These are phyloP conservation scores for Penicillium salamii DNA, from an alignment of 495 filamentous ascomycete genomes.

Conservation along the genomic window DNA sequence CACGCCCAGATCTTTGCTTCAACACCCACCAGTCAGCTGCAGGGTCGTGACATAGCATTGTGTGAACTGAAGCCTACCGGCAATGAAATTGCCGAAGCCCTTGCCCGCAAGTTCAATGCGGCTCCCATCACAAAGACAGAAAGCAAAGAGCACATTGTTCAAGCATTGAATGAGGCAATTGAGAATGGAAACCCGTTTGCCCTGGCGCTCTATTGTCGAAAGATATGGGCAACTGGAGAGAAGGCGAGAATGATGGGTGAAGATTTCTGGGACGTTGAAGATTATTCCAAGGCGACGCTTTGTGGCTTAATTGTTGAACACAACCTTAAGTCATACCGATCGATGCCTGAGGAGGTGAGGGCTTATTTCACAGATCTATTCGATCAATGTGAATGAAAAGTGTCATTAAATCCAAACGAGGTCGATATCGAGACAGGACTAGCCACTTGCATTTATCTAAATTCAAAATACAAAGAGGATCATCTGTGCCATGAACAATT, in stretches of 20 bases:
- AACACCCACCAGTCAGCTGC: slow-evolving; percentile 9
- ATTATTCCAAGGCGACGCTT: not conserved
- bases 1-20: slow-evolving; percentile 17
- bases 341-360: not conserved
- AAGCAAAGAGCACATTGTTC: slow-evolving; percentile 9
- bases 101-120: slow-evolving; percentile 6
- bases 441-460: not conserved
- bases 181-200: not conserved
- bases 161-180: slow-evolving; percentile 5
- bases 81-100: slow-evolving; percentile 8
- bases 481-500: not conserved
- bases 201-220: slow-evolving; percentile 13
- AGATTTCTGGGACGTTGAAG: not conserved
- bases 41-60: slow-evolving; percentile 10
- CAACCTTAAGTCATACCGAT: not conserved
- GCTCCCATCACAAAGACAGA: slow-evolving; percentile 6
- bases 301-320: not conserved
- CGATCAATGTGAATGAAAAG: not conserved
- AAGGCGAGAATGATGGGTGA: slow-evolving; percentile 2
- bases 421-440: not conserved
- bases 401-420: not conserved
- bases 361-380: not conserved
- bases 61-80: slow-evolving; percentile 18
- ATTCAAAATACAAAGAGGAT: not conserved
- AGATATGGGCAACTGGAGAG: slow-evolving; percentile 18